Evolutionary conservation across 306 rosid genomes (phyloP).

Genomic region (Potentilla sterilis): DNA sequence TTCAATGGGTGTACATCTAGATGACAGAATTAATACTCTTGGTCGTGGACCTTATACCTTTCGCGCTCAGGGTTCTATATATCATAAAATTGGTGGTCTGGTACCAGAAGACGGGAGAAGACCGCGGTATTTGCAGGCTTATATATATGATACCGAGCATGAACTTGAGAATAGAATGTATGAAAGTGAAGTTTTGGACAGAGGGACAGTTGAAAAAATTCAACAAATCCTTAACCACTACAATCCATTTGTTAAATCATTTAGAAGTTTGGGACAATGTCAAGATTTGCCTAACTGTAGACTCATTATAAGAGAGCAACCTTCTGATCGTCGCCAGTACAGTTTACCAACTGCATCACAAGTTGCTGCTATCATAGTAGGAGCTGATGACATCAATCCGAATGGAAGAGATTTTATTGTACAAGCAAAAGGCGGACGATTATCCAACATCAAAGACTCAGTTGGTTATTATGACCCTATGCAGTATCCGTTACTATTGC

Average conservation of each 20-base stretch:
- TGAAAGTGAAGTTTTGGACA: not conserved
- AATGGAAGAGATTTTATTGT: not conserved
- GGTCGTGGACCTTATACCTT: not conserved
- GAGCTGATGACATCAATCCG: not conserved
- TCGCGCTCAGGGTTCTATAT: conserved; percentile 9
- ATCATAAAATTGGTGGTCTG: not conserved
- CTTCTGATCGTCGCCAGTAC: not conserved
- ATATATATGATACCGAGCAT: not conserved
- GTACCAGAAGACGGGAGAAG: not conserved
- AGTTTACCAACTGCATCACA: not conserved
- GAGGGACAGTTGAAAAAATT: not conserved
- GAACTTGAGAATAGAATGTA: not conserved
- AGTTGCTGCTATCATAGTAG: not conserved
- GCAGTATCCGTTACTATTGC: not conserved
- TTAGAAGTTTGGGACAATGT: not conserved
- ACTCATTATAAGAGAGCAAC: not conserved
- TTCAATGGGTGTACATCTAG: not conserved
- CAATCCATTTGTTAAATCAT: not conserved
- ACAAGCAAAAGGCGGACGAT: too few species aligned
- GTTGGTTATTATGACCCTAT: not conserved
- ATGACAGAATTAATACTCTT: not conserved
- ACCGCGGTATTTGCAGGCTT: not conserved
- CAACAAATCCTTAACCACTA: not conserved
- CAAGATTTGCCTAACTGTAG: not conserved
- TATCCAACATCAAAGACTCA: not conserved